Evolutionary conservation across 495 filamentous ascomycete species (phyloP), one percentile per base, ranked within the genome.

Genomic region (Aspergillus haitiensis): DNA sequence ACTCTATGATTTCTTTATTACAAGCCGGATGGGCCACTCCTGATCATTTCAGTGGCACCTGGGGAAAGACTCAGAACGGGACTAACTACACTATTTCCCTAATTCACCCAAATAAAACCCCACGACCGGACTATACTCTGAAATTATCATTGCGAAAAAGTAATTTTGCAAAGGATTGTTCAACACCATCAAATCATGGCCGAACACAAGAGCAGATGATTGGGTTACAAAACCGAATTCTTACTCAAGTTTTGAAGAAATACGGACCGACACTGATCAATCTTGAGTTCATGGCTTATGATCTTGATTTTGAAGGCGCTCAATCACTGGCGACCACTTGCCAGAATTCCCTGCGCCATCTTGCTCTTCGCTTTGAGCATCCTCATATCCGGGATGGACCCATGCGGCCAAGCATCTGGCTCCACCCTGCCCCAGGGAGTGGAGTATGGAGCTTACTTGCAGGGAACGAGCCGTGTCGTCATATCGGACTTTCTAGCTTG

Each of bases 311-410:
- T 4, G 59, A 67, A 11, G 65, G 68, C 21, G 68, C 70, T 6
- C 56, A 39, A 31, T 63, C 68, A 21, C 33, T 73, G 7, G 65
- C 59, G 7, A 46, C 51, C 2, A 62, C 52, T 27, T 72, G 72
- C 45, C 59, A 63, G 45, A 45, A 63, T 42, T 64, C 54, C 11
- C 58, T 76, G 32, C 64, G 63, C 15, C 67, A 74, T 53, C 59
- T 76, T 34, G 70, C 65, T n/a, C 59, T 73, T 18, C 70, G 74
- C 9, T 70, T 76, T 51, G 74, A 76, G 45, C 72, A 76, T 60
- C 68, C 65, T 9, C 71, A 74, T 50, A 70, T 73, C 16, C 60
- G 69, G 31, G 71, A 74, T 35, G 67, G 66, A 4, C 40, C 60
- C 3, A 56, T 71, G 37, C 60, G 62, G 32, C 67, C 67, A 4